Base-by-base conservation (phyloP, 2,329 filamentous ascomycete species). In the Metarhizium guizhouense region DNA sequence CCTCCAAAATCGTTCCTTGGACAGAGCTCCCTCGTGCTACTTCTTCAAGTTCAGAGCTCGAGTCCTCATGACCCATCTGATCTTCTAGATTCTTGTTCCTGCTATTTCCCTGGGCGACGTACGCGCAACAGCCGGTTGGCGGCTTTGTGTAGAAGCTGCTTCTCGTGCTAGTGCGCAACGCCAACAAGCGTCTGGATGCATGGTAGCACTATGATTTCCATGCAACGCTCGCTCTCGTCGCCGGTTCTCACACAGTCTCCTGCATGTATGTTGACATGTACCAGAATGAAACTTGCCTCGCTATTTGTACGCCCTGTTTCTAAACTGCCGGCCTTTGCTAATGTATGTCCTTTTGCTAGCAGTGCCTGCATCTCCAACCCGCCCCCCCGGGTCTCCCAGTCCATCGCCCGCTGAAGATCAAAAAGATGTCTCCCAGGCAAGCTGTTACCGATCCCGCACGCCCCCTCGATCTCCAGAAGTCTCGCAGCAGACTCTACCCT, bases 151-250 rank as follows among this genome's bases (percentile, higher is more conserved):
- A 55, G 62, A 63, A 65, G 65, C 67, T 64, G 57, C 62, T 60
- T 57, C 57, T 67, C 59, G 68, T 66, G 69, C 73, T 72, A 65
- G 47, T 49, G 51, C 52, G 42, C 54, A 63, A 63, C 68, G 66
- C 65, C 60, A 62, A 65, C 64, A 58, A 59, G 53, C 49, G 49
- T 11, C 58, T 61, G 56, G 56, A 57, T 68, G 65, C 66, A 77
- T 77, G 75, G 72, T 69, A 69, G 70, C 76, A 78, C 68, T 71
- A 82, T 83, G 78, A 79, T 80, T 68, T 78, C 80, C 71, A 82
- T 83, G 80, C 79, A 83, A 72, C 78, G 78, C 64, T 83, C 81
- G 60, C 74, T 80, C 60, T 85, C 83, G 62, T 84, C 83, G 69
- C 79, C 82, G 64, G 81, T 82, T 71, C 77, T 77, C 72, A 74